Percentiles rank a stretch among this genome's conserved stretches.
These are phyloP conservation scores for Cryptosporidium andersoni DNA, from an alignment of 169 alveolate species.

Conservation along the genomic window DNA sequence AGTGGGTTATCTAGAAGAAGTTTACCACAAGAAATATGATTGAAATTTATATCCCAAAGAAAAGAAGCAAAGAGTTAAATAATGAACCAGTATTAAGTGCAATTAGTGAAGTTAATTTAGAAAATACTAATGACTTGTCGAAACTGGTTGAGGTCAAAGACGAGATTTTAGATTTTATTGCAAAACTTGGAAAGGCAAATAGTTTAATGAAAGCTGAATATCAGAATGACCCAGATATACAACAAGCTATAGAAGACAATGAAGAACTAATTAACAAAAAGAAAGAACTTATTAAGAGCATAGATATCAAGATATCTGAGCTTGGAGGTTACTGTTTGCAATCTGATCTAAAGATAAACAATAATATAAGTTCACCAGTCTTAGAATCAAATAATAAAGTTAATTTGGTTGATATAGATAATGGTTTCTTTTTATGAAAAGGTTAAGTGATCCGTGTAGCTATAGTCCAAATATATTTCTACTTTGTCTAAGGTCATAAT, in stretches of 20 bases:
- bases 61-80: constrained; percentile 1
- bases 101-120: neutral
- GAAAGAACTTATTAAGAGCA: constrained; percentile 28
- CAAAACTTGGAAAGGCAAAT: constrained; percentile 30
- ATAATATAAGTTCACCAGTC: too few species aligned
- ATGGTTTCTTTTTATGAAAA: neutral
- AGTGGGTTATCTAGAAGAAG: neutral
- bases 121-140: constrained; percentile 4
- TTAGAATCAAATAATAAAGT: too few species aligned
- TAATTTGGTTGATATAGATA: too few species aligned
- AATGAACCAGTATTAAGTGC: neutral
- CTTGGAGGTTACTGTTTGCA: neutral
- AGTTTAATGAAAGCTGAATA: constrained; percentile 22
- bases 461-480: neutral
- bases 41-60: constrained; percentile 31
- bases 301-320: constrained; percentile 20
- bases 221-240: constrained; percentile 30
- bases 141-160: constrained; percentile 16
- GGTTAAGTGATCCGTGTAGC: neutral
- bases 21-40: constrained; percentile 21
- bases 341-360: neutral
- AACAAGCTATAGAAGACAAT: constrained; percentile 43
- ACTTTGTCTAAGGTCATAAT: neutral
- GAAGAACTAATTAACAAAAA: constrained; percentile 22
- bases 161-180: constrained; percentile 32